phyloP scores from a whole-genome alignment of 192 early-diverging fungal species.

The Thamnidium elegans region DNA sequence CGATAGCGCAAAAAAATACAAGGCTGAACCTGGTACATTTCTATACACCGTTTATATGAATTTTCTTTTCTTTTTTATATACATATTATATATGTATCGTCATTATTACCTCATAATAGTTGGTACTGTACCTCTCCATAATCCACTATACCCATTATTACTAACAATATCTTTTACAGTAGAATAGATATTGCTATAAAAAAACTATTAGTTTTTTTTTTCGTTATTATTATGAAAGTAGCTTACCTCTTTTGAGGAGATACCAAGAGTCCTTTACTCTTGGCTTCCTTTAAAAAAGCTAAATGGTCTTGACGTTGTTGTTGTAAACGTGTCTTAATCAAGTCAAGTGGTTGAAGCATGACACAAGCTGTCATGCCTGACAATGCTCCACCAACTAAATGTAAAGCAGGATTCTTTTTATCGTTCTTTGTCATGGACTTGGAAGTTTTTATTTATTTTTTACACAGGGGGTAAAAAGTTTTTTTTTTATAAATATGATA shows the following conservation, averaged over 20 bases:
- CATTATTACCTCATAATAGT: slow-evolving; percentile 59
- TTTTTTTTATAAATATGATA: background rate
- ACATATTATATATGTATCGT: background rate
- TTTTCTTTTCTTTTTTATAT: too few relatives aligned
- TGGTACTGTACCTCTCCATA: slow-evolving; percentile 80
- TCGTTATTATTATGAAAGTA: background rate
- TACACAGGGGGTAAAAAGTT: background rate
- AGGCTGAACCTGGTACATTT: slow-evolving; percentile 66
- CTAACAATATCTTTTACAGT: slow-evolving; percentile 61
- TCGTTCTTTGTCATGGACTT: background rate
- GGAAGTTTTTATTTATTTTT: too few relatives aligned
- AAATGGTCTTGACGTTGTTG: slow-evolving; percentile 59
- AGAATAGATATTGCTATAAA: slow-evolving; percentile 45
- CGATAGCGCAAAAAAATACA: slow-evolving; percentile 73
- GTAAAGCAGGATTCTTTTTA: slow-evolving; percentile 38
- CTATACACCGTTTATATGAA: background rate
- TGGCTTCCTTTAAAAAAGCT: slow-evolving; percentile 45
- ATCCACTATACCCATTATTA: slow-evolving; percentile 53
- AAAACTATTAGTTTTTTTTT: background rate
- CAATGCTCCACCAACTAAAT: slow-evolving; percentile 73
- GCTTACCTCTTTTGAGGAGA: slow-evolving; percentile 48
- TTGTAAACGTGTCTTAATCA: slow-evolving; percentile 79
- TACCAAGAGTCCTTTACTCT: slow-evolving; percentile 41
- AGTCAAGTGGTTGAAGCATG: slow-evolving; percentile 85
- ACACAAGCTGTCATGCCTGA: slow-evolving; percentile 77